Conservation (phyloP, 2,329 filamentous ascomycete species). For the Microdochium bolleyi region DNA sequence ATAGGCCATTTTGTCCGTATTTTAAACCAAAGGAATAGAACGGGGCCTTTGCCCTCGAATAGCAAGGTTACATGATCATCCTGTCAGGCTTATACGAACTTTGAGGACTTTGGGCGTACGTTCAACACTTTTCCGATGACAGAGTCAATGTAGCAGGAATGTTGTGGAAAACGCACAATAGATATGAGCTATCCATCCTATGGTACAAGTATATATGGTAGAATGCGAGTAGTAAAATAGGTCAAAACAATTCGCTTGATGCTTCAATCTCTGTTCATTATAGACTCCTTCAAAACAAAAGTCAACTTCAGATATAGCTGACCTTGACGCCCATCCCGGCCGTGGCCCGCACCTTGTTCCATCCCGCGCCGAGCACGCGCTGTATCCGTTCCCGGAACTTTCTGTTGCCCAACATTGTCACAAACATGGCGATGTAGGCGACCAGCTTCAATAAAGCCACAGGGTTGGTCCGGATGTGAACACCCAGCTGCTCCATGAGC, state of each 20-base stretch:
- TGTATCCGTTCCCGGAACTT: slow-evolving; percentile 69
- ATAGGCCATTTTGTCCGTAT: too few relatives aligned
- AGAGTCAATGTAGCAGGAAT: too few relatives aligned
- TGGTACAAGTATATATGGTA: too few relatives aligned
- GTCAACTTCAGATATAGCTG: slow-evolving; percentile 68
- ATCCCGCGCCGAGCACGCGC: slow-evolving; percentile 59
- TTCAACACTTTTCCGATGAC: too few relatives aligned
- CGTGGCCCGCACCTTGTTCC: slow-evolving; percentile 76
- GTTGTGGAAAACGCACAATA: not conserved
- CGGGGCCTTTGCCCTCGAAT: too few relatives aligned
- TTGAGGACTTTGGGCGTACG: too few relatives aligned
- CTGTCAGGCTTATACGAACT: too few relatives aligned
- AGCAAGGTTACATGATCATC: too few relatives aligned
- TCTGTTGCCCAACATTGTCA: slow-evolving; percentile 67
- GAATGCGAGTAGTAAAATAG: not conserved
- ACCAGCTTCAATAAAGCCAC: slow-evolving; percentile 53
- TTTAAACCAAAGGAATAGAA: too few relatives aligned
- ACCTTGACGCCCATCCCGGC: slow-evolving; percentile 97
- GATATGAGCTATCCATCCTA: not conserved
- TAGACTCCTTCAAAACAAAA: not conserved
- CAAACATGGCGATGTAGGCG: slow-evolving; percentile 70
- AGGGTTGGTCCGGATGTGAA: slow-evolving; percentile 47
- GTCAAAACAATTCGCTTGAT: not conserved
- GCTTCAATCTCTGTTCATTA: not conserved
- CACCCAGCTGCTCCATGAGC: slow-evolving; percentile 41